Evolutionary conservation across 306 rosid species (phyloP).

Genomic region (Lagenaria siceraria): DNA sequence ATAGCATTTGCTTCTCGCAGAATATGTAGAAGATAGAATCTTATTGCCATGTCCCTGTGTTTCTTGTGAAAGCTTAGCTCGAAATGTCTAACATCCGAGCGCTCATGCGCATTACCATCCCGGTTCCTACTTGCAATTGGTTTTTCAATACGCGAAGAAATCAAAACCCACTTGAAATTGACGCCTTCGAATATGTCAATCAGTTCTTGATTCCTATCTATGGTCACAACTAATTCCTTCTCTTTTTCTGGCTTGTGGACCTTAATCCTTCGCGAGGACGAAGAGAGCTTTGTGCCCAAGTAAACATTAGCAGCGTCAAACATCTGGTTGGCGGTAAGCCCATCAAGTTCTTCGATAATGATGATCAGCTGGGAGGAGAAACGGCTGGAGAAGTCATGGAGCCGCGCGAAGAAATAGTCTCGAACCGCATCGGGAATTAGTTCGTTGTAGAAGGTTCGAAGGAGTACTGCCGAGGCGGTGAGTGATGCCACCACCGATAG

Average conservation of each 20-base stretch:
- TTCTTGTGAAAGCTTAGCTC: conserved; percentile 35
- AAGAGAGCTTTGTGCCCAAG: conserved; percentile 21
- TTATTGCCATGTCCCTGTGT: conserved; percentile 28
- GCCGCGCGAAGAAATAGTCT: conserved; percentile 9
- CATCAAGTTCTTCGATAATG: conserved; percentile 36
- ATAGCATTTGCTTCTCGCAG: conserved; percentile 16
- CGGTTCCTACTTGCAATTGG: not conserved
- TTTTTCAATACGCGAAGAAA: conserved; percentile 13
- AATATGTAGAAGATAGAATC: conserved; percentile 30
- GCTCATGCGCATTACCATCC: not conserved
- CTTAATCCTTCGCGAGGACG: conserved; percentile 16
- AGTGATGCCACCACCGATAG: conserved; percentile 31
- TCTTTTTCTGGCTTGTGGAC: conserved; percentile 30
- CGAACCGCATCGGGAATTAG: conserved; percentile 26
- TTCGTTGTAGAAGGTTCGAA: conserved; percentile 19
- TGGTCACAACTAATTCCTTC: conserved; percentile 15
- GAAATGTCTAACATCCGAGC: conserved; percentile 22
- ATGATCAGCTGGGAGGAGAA: conserved; percentile 25
- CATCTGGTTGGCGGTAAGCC: conserved; percentile 32
- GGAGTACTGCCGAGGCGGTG: conserved; percentile 25
- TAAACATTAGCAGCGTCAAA: conserved; percentile 34
- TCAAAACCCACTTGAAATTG: conserved; percentile 35
- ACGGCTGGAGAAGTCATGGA: conserved; percentile 17
- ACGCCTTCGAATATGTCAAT: conserved; percentile 25
- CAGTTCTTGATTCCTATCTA: conserved; percentile 31